Evolutionary conservation across 768 basidiomycete genomes (phyloP), one percentile per base, ranked within the genome.

Genomic region (Trametes cubensis): DNA sequence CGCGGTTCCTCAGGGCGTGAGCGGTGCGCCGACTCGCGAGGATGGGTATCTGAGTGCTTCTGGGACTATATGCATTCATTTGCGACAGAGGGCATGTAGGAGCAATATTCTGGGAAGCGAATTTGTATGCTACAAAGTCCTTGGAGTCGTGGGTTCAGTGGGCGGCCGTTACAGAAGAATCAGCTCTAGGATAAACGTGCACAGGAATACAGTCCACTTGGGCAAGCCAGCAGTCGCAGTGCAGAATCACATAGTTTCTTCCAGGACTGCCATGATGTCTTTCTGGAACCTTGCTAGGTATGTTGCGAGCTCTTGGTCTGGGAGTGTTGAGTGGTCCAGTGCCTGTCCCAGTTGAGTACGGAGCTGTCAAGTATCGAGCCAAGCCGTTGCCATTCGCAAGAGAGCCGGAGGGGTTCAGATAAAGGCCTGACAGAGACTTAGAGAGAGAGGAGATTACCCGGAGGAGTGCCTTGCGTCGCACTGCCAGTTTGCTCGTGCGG

Each of bases 331-430:
- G 67, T 92, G 77, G 28, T 90, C 84, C 42, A 85, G 74, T 0
- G 86, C 88, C 74, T 95, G 91, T 0, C 76, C 82, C 17, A 95
- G 83, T 68, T 93, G 89, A 0, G 88, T 87, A 55, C 83, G 82
- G 42, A 93, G 81, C 90, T 92, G 68, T 59, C 49, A 52, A 47
- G 28, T 40, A 46, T 47, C 20, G 14, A 28, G n/a, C 49, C n/a
- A n/a, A 47, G 6, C n/a, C 6, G 17, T 21, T 8, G 20, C 23
- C 38, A n/a, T 15, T 54, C 15, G 38, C 5, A 13, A 10, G 28
- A 55, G 45, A 55, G 38, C 26, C 47, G n/a, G 21, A 39, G 18
- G 23, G 40, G 38, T 41, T 21, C 38, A 51, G 47, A 54, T 28
- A 17, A 10, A 41, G 7, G 46, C 21, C 7, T 14, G 30, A 25